These are phyloP conservation scores for Blastobotrys serpentis DNA, from an alignment of 1,139 yeast species.

Conservation along the genomic window DNA sequence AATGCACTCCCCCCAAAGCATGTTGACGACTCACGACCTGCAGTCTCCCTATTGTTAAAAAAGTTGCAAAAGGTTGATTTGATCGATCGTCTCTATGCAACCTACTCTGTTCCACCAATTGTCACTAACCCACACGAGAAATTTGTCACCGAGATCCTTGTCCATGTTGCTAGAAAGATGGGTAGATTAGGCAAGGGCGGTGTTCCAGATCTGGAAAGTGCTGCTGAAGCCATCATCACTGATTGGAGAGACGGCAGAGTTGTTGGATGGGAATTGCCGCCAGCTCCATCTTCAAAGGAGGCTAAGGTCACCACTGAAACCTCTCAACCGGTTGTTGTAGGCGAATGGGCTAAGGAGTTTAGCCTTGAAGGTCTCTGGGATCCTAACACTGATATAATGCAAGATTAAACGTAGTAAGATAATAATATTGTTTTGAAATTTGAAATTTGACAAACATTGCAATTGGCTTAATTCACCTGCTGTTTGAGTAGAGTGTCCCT, in stretches of 20 bases:
- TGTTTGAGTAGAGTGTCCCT: no score
- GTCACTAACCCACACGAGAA: conserved; percentile 47
- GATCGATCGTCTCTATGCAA: conserved; percentile 69
- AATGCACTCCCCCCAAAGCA: conserved; percentile 90
- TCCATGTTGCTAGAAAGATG: conserved; percentile 87
- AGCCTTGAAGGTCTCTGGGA: conserved; percentile 73
- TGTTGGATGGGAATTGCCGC: conserved; percentile 86
- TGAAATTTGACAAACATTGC: no score
- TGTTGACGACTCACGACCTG: conserved; percentile 79
- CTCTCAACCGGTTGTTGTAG: conserved; percentile 45
- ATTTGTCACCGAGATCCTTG: conserved; percentile 68
- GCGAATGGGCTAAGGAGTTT: conserved; percentile 92
- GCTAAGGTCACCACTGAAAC: conserved; percentile 33
- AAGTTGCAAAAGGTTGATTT: conserved; percentile 64
- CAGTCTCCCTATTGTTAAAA: conserved; percentile 73
- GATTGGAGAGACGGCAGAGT: conserved; percentile 99
- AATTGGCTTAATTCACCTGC: no score
- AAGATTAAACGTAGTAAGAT: neutral
- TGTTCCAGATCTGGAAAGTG: conserved; percentile 80
- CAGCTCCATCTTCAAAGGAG: conserved; percentile 41
- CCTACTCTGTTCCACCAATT: conserved; percentile 80
- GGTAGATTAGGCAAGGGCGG: conserved; percentile 96
- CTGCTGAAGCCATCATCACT: conserved; percentile 77
- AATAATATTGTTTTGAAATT: no score
- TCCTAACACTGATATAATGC: conserved; percentile 27